phyloP scores from a whole-genome alignment of 2,329 filamentous ascomycete genomes.

The Rutstroemia sp. region DNA sequence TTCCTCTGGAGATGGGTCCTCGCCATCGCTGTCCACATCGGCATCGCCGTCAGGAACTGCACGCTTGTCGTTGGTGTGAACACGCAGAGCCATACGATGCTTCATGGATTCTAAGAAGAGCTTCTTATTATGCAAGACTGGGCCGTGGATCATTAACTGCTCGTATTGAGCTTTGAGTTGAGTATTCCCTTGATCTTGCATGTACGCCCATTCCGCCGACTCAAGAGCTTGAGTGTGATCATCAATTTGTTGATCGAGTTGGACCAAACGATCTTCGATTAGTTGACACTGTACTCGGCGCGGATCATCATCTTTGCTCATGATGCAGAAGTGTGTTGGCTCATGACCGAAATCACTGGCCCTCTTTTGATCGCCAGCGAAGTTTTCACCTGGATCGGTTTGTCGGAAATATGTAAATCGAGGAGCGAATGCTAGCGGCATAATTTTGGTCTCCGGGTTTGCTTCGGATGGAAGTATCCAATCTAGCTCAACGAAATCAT shows the following conservation, averaged over 20 bases:
- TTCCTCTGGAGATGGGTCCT: constrained; percentile 21
- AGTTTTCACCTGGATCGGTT: constrained; percentile 80
- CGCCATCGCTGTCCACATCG: constrained; percentile 34
- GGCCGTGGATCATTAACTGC: constrained; percentile 47
- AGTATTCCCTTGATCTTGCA: constrained; percentile 43
- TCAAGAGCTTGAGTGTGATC: constrained; percentile 65
- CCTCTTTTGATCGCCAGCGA: constrained; percentile 71
- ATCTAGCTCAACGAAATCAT: constrained; percentile 96
- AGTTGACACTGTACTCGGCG: constrained; percentile 80
- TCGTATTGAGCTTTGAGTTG: constrained; percentile 53
- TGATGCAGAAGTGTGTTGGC: constrained; percentile 89
- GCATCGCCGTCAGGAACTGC: constrained; percentile 24
- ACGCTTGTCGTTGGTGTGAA: constrained; percentile 23
- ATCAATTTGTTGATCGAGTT: constrained; percentile 70
- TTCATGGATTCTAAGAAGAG: constrained; percentile 51
- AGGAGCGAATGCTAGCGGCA: constrained; percentile 88
- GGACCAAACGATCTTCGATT: constrained; percentile 71
- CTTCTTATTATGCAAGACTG: constrained; percentile 50
- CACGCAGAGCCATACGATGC: constrained; percentile 26
- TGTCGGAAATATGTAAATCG: constrained; percentile 95
- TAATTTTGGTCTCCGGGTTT: constrained; percentile 87
- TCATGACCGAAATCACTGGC: constrained; percentile 90
- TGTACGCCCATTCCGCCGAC: constrained; percentile 65
- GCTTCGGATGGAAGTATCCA: constrained; percentile 89
- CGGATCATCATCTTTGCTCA: constrained; percentile 86